These are phyloP conservation scores for Sarocladium kiliense DNA, from an alignment of 2,329 filamentous ascomycete genomes.

Conservation along the genomic window DNA sequence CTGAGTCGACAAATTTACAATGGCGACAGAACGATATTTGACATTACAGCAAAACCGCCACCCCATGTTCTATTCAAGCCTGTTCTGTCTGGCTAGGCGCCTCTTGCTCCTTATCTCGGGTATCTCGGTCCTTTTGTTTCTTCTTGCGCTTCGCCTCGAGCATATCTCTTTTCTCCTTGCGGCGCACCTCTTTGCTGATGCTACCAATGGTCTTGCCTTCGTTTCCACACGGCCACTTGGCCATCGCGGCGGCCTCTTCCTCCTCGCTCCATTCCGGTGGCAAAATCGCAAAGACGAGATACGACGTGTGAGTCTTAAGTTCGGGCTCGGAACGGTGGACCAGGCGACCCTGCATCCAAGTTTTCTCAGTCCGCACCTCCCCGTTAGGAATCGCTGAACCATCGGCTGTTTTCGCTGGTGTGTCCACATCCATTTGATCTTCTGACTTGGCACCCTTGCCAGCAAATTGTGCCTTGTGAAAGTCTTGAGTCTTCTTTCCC, in stretches of 20 bases:
- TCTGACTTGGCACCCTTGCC: slow-evolving; percentile 20
- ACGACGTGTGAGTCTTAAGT: slow-evolving; percentile 94
- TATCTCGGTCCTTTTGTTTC: slow-evolving; percentile 17
- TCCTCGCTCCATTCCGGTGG: slow-evolving; percentile 81
- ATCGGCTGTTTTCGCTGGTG: slow-evolving; percentile 21
- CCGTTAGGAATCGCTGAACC: slow-evolving; percentile 19
- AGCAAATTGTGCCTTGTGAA: slow-evolving; percentile 41
- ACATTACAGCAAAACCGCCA: too few species aligned
- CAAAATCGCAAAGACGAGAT: slow-evolving; percentile 86
- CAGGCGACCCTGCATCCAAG: slow-evolving; percentile 71
- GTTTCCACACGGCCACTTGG: slow-evolving; percentile 57
- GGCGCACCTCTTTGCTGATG: slow-evolving; percentile 48
- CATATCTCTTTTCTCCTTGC: slow-evolving; percentile 51
- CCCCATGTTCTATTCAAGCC: not conserved
- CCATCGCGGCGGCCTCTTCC: slow-evolving; percentile 66
- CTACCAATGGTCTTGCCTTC: slow-evolving; percentile 48
- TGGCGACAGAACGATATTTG: too few species aligned
- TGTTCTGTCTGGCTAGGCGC: not conserved
- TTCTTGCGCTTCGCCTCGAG: slow-evolving; percentile 41
- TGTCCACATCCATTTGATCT: slow-evolving; percentile 36
- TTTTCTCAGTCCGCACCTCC: slow-evolving; percentile 32
- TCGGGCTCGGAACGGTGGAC: slow-evolving; percentile 81
- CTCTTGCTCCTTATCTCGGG: not conserved
- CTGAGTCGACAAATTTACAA: too few species aligned
- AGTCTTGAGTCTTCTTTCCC: slow-evolving; percentile 62